Evolutionary conservation across 345 rosid genomes (phyloP).

Genomic region (Excoecaria cochinchinensis): DNA sequence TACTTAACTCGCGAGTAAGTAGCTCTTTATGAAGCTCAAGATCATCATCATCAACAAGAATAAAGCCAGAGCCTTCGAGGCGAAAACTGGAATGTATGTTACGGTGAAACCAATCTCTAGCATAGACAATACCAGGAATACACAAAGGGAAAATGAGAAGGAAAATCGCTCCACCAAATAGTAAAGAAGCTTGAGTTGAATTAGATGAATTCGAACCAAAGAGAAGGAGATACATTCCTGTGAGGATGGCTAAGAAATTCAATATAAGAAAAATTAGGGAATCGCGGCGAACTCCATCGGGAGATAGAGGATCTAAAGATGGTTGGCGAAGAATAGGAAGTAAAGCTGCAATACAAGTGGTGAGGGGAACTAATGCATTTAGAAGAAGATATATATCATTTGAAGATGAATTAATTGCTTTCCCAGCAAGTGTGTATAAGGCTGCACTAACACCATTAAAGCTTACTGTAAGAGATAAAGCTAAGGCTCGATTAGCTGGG

Average conservation of each 20-base stretch:
- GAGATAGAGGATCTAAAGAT: slow-evolving; percentile 65
- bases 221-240: slow-evolving; percentile 77
- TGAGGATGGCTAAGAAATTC: slow-evolving; percentile 65
- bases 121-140: slow-evolving; percentile 75
- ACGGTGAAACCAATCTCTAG: slow-evolving; percentile 68
- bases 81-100: slow-evolving; percentile 61
- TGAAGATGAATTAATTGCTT: slow-evolving; percentile 61
- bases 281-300: slow-evolving; percentile 67
- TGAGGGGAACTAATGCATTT: slow-evolving; percentile 71
- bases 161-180: slow-evolving; percentile 69
- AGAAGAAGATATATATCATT: slow-evolving; percentile 62
- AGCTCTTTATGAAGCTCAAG: slow-evolving; percentile 86
- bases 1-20: slow-evolving; percentile 42
- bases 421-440: slow-evolving; percentile 68
- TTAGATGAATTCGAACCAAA: slow-evolving; percentile 44
- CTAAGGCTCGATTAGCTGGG: slow-evolving; percentile 71
- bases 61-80: slow-evolving; percentile 57
- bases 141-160: slow-evolving; percentile 70
- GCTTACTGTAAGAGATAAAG: slow-evolving; percentile 84
- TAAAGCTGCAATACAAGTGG: slow-evolving; percentile 55
- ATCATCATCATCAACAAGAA: slow-evolving; percentile 77
- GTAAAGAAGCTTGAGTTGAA: slow-evolving; percentile 42
- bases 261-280: slow-evolving; percentile 66
- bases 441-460: slow-evolving; percentile 97
- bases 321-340: slow-evolving; percentile 88